Evolutionary conservation across 179 eudicot genomes (phyloP).

Genomic region (Amaranthus tricolor): DNA sequence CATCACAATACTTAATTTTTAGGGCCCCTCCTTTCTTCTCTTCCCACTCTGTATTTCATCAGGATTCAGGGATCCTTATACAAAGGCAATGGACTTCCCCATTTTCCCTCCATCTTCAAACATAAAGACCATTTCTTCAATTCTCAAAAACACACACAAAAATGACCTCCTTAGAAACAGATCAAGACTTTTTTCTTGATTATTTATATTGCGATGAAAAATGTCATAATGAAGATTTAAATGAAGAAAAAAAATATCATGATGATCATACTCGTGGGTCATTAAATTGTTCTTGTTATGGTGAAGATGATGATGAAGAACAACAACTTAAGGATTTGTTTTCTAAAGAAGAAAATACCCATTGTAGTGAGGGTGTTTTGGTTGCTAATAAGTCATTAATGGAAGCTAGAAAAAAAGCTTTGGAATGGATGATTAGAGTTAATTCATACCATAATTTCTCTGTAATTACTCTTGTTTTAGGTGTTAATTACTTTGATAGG

Average conservation of each 20-base stretch:
- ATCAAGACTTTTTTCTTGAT: constrained; percentile 23
- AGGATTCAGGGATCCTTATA: not conserved
- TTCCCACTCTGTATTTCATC: constrained; percentile 4
- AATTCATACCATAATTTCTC: constrained; percentile 43
- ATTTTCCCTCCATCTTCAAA: not conserved
- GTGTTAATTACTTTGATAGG: constrained; percentile 64
- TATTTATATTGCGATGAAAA: constrained; percentile 30
- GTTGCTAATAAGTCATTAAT: constrained; percentile 25
- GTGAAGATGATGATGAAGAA: constrained; percentile 22
- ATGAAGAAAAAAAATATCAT: not conserved
- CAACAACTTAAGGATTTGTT: constrained; percentile 26
- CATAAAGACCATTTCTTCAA: constrained; percentile 3
- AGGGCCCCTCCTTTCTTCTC: constrained; percentile 21
- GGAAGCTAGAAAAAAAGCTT: constrained; percentile 39
- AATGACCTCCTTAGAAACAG: constrained; percentile 29
- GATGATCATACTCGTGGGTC: not conserved
- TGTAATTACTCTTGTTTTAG: constrained; percentile 42
- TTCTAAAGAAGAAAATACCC: constrained; percentile 20
- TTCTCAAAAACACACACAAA: constrained; percentile 10
- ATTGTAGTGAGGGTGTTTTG: constrained; percentile 7
- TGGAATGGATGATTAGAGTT: constrained; percentile 63
- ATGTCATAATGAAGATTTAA: constrained; percentile 7
- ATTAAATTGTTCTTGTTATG: not conserved
- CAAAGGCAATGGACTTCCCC: constrained; percentile 14
- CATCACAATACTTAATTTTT: constrained; percentile 19